phyloP scores from a whole-genome alignment of 495 filamentous ascomycete genomes.

The Neurospora sp. region DNA sequence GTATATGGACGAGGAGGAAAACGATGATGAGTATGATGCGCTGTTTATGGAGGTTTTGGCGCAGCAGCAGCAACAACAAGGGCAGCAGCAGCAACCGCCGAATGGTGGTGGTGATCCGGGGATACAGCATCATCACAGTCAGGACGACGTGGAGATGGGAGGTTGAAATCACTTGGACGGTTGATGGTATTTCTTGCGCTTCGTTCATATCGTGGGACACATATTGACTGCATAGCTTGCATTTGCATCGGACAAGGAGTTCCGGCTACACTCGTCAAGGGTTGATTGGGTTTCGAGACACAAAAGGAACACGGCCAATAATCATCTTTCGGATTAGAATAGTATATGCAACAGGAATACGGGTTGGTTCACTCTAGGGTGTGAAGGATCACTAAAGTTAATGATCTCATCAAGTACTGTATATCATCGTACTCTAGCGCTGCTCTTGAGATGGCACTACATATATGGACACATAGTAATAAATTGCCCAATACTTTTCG shows the following conservation, averaged over 20 bases:
- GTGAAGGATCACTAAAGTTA: neutral
- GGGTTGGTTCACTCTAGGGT: neutral
- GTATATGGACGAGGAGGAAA: constrained; percentile 43
- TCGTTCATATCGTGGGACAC: neutral
- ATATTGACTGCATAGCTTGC: neutral
- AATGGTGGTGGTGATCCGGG: neutral
- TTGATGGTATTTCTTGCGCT: neutral
- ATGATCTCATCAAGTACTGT: neutral
- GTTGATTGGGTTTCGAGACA: neutral
- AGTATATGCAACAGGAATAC: neutral
- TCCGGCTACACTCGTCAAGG: neutral
- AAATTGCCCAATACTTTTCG: neutral
- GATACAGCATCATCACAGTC: neutral
- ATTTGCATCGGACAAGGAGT: neutral
- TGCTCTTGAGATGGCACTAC: neutral
- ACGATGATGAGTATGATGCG: constrained; percentile 38
- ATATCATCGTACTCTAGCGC: neutral
- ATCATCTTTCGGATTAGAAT: neutral
- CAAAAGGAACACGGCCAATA: neutral
- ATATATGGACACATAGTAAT: neutral
- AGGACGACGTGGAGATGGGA: constrained; percentile 23
- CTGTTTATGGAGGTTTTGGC: constrained; percentile 43
- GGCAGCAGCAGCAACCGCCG: neutral
- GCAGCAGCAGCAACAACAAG: constrained; percentile 1
- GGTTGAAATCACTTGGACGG: constrained; percentile 1